phyloP scores from a whole-genome alignment of 2,329 filamentous ascomycete species.

The Aspergillus nomiae region DNA sequence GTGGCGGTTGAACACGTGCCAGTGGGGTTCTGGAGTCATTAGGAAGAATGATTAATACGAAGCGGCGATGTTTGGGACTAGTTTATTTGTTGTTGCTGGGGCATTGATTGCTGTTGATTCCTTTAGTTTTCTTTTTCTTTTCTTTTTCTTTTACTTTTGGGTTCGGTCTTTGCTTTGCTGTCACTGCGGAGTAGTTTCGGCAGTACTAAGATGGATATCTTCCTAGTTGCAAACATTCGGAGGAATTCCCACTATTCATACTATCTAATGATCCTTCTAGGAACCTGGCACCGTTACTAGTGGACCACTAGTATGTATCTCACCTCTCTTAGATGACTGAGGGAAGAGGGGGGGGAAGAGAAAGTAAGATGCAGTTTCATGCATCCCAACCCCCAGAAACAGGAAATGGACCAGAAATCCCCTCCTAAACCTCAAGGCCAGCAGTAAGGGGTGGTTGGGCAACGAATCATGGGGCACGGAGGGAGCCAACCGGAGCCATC shows the following conservation, averaged over 20 bases:
- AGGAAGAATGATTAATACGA: not conserved
- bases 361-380: not conserved
- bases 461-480: slow-evolving; percentile 29
- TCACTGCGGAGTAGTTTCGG: not conserved
- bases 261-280: not conserved
- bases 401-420: slow-evolving; percentile 1
- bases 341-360: not conserved
- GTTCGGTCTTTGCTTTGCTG: not conserved
- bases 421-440: not conserved
- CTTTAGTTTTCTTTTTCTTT: not conserved
- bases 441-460: slow-evolving; percentile 26
- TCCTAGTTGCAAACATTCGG: not conserved
- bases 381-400: slow-evolving; percentile 4
- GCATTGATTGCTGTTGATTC: not conserved
- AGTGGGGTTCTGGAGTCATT: slow-evolving; percentile 2
- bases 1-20: slow-evolving; percentile 13
- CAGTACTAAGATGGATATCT: not conserved
- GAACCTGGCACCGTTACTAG: not conserved
- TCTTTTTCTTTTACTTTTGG: not conserved
- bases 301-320: not conserved
- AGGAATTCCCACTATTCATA: slow-evolving; percentile 1
- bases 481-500: slow-evolving; percentile 22
- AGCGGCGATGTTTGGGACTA: not conserved
- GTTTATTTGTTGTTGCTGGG: not conserved
- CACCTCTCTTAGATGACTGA: not conserved